A percentile compares a stretch with the other conserved stretches of the same genome.
Conservation (phyloP, 2,329 filamentous ascomycete species). For the Epichloe scottii region DNA sequence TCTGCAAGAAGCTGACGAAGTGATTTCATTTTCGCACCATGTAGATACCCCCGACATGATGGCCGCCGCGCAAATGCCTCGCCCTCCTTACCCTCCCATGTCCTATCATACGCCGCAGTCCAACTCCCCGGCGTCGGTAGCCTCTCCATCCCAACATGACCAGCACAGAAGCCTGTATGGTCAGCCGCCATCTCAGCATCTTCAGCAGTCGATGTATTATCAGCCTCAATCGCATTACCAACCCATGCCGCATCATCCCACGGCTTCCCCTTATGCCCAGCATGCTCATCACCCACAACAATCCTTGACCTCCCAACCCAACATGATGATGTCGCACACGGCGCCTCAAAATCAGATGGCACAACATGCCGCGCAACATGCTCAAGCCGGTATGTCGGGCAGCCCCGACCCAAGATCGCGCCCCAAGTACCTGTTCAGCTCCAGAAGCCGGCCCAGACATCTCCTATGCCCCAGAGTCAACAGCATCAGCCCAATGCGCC, state of each 20-base stretch:
- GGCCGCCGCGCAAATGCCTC: conserved; percentile 57
- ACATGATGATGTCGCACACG: conserved; percentile 54
- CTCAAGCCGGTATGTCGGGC: conserved; percentile 42
- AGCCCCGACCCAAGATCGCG: conserved; percentile 52
- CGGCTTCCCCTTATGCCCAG: conserved; percentile 48
- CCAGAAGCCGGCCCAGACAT: conserved; percentile 36
- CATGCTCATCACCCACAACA: conserved; percentile 33
- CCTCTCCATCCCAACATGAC: conserved; percentile 79
- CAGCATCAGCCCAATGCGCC: conserved; percentile 26
- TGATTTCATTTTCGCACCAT: background rate
- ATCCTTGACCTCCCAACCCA: conserved; percentile 51
- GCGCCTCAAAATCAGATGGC: conserved; percentile 44
- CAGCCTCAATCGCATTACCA: conserved; percentile 48
- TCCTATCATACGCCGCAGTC: conserved; percentile 88
- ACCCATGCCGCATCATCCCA: conserved; percentile 51
- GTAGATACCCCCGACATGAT: conserved; percentile 52
- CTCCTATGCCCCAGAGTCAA: conserved; percentile 27
- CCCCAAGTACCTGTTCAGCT: conserved; percentile 49
- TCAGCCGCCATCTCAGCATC: conserved; percentile 64
- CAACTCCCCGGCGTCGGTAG: conserved; percentile 85
- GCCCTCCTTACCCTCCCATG: conserved; percentile 75
- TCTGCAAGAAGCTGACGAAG: background rate
- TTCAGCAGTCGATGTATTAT: conserved; percentile 73
- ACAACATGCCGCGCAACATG: conserved; percentile 45
- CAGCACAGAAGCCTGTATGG: conserved; percentile 81